A percentile compares a stretch with the other conserved stretches of the same genome.
phyloP scores from a whole-genome alignment of 306 rosid species.

The Acmispon strigosus region DNA sequence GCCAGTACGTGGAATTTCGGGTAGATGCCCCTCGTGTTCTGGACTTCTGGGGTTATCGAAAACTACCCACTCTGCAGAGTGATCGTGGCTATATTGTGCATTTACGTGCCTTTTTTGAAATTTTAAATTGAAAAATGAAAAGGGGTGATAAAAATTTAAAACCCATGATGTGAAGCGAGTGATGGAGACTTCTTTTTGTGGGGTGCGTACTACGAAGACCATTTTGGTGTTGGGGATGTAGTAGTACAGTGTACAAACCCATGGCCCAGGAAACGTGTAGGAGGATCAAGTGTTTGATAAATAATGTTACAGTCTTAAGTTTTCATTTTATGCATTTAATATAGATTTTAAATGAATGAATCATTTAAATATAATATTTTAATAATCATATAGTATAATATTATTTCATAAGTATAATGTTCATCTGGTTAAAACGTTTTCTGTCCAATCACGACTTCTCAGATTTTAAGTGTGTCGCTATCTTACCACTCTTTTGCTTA shows the following conservation, averaged over 20 bases:
- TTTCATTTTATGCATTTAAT: too few relatives aligned
- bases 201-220: background rate
- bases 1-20: slow-evolving; percentile 21
- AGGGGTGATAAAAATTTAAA: background rate
- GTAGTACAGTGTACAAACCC: background rate
- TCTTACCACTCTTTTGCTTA: too few relatives aligned
- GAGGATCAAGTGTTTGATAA: background rate
- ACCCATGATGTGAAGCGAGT: background rate
- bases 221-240: background rate
- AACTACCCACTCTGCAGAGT: slow-evolving; percentile 11
- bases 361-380: too few relatives aligned
- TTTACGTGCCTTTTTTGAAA: background rate
- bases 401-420: too few relatives aligned
- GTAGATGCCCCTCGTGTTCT: slow-evolving; percentile 33
- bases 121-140: background rate
- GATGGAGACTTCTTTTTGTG: background rate
- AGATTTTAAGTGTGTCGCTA: too few relatives aligned
- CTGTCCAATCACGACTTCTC: too few relatives aligned
- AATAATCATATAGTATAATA: too few relatives aligned
- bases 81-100: slow-evolving; percentile 15
- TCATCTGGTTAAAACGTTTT: too few relatives aligned
- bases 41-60: slow-evolving; percentile 14
- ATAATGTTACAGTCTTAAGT: too few relatives aligned
- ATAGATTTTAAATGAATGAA: too few relatives aligned
- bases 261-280: background rate